These are phyloP conservation scores for Lipomyces yamanashiensis DNA, from an alignment of 805 yeast genomes.

Conservation along the genomic window DNA sequence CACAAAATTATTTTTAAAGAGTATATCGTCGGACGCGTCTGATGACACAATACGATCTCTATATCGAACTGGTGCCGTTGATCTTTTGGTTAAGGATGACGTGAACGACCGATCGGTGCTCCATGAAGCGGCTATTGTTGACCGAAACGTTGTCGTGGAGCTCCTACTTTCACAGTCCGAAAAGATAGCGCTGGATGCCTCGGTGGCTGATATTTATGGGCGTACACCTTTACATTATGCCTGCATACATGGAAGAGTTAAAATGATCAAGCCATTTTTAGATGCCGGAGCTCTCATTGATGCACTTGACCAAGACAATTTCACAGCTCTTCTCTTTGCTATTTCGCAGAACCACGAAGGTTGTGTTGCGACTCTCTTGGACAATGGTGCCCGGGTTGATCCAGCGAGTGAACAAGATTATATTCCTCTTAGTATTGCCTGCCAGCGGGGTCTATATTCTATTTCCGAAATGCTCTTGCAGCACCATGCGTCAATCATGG, in stretches of 20 bases:
- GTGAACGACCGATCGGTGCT: constrained; percentile 72
- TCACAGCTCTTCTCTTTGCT: constrained; percentile 81
- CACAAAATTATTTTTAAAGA: constrained; percentile 72
- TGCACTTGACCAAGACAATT: constrained; percentile 49
- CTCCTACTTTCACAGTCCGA: constrained; percentile 40
- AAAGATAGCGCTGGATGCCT: constrained; percentile 37
- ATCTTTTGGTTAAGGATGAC: constrained; percentile 70
- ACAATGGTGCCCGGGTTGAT: constrained; percentile 51
- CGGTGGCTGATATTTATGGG: constrained; percentile 53
- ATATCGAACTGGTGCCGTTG: constrained; percentile 57
- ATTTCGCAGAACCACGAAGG: constrained; percentile 68
- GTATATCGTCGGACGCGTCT: constrained; percentile 68
- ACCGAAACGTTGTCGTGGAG: constrained; percentile 43
- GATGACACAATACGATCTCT: constrained; percentile 61
- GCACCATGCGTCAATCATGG: constrained; percentile 49
- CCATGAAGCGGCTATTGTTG: constrained; percentile 60
- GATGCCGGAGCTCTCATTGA: constrained; percentile 47
- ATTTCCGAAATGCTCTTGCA: constrained; percentile 67
- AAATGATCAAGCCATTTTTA: constrained; percentile 51
- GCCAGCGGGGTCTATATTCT: constrained; percentile 76
- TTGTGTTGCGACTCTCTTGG: constrained; percentile 56
- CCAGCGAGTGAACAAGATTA: constrained; percentile 54
- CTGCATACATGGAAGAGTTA: constrained; percentile 56
- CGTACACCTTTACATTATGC: constrained; percentile 89
- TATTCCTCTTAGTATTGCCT: constrained; percentile 75